Percentiles rank a stretch among this genome's conserved stretches.
phyloP scores from a whole-genome alignment of 2,329 filamentous ascomycete species.

The Ophidiomyces ophidiicola region DNA sequence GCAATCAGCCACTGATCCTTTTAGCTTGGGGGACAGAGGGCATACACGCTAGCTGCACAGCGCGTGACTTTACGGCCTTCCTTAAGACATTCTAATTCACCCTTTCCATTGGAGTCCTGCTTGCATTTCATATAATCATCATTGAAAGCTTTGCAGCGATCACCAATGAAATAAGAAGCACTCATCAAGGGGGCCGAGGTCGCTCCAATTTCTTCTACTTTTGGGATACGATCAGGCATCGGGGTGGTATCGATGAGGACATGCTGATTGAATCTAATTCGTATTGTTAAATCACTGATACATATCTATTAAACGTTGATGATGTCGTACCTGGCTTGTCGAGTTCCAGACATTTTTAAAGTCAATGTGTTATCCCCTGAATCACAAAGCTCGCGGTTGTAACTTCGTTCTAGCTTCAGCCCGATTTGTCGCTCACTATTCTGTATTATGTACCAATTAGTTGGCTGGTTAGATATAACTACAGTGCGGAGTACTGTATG shows the following conservation, averaged over 20 bases:
- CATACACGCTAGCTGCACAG: conserved; percentile 92
- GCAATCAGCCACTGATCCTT: not conserved
- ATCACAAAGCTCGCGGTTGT: conserved; percentile 2
- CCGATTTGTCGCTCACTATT: no score
- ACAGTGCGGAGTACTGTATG: no score
- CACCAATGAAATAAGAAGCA: conserved; percentile 92
- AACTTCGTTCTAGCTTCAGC: not conserved
- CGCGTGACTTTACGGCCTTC: conserved; percentile 93
- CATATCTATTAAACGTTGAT: not conserved
- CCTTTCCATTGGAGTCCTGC: conserved; percentile 77
- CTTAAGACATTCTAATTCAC: conserved; percentile 89
- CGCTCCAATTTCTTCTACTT: conserved; percentile 84
- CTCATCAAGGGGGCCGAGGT: conserved; percentile 86
- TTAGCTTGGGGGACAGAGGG: conserved; percentile 23
- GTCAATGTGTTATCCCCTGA: conserved; percentile 4
- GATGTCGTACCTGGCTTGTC: conserved; percentile 14
- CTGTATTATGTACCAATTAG: no score
- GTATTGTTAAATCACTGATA: not conserved
- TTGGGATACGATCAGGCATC: conserved; percentile 79
- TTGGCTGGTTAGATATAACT: no score
- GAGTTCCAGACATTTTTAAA: conserved; percentile 15
- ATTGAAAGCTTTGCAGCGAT: conserved; percentile 87
- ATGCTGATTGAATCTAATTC: conserved; percentile 80
- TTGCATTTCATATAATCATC: conserved; percentile 99
- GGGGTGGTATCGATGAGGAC: conserved; percentile 92